Conservation (phyloP, 2,329 filamentous ascomycete genomes). For the Monilinia aucupariae region DNA sequence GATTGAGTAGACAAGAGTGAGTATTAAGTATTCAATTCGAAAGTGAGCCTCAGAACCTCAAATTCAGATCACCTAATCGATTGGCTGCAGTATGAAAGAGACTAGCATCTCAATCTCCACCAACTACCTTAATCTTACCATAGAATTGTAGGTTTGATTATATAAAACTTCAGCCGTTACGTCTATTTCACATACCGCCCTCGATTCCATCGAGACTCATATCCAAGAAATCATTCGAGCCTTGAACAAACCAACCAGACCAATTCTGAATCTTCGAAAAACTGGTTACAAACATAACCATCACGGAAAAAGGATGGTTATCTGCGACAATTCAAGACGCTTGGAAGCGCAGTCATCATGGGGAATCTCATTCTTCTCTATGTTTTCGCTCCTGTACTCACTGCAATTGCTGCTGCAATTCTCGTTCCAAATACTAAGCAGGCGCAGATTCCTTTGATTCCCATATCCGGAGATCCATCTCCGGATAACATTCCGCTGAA, state of each 20-base stretch:
- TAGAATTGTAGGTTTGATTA: neutral
- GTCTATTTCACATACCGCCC: neutral
- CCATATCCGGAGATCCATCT: too few species aligned
- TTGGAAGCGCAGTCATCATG: neutral
- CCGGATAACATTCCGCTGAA: accelerated
- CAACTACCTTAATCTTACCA: neutral
- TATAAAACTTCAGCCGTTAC: neutral
- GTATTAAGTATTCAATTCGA: neutral
- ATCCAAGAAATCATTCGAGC: neutral
- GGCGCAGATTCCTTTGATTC: too few species aligned
- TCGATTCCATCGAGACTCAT: neutral
- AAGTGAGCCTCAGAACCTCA: neutral
- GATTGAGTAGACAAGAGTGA: neutral
- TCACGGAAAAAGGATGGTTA: neutral
- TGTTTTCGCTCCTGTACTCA: neutral
- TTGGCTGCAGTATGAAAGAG: too few species aligned
- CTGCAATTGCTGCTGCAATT: too few species aligned
- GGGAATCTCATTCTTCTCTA: neutral
- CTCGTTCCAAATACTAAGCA: neutral
- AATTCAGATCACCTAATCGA: neutral
- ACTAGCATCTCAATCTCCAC: neutral
- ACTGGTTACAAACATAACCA: neutral
- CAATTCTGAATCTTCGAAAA: neutral
- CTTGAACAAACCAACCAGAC: neutral
- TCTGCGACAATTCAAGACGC: neutral